A percentile compares a stretch with the other conserved stretches of the same genome.
Evolutionary conservation across 495 filamentous ascomycete species (phyloP).

Genomic region (Aspergillus steynii): DNA sequence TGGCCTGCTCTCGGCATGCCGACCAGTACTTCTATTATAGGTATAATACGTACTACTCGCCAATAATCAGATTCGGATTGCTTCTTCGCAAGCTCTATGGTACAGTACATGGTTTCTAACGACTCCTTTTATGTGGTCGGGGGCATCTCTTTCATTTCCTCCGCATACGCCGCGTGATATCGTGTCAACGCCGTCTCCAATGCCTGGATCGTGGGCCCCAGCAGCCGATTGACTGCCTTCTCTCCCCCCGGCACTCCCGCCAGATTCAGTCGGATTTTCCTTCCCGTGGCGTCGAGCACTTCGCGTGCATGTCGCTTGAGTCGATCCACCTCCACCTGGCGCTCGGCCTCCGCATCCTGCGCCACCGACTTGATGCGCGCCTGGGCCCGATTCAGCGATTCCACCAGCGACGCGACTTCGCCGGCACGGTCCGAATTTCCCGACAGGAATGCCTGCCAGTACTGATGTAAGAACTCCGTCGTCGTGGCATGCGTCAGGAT

Average conservation of each 20-base stretch:
- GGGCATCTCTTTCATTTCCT: constrained; percentile 49
- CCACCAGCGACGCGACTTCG: constrained; percentile 73
- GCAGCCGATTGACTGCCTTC: constrained; percentile 70
- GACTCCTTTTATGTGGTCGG: not conserved
- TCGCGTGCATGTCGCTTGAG: constrained; percentile 68
- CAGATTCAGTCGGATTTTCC: constrained; percentile 63
- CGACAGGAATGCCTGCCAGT: constrained; percentile 87
- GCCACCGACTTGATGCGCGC: constrained; percentile 84
- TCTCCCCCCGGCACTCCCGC: constrained; percentile 69
- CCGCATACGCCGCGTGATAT: constrained; percentile 64
- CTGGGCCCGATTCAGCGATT: constrained; percentile 71
- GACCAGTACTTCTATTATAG: constrained; percentile 22
- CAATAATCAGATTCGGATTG: constrained; percentile 3
- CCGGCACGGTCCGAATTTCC: constrained; percentile 73
- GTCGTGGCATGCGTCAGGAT: constrained; percentile 88
- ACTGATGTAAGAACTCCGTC: constrained; percentile 92
- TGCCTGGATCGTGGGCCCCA: constrained; percentile 68
- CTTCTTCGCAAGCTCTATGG: not conserved
- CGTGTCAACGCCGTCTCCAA: constrained; percentile 62
- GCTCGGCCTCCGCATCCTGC: constrained; percentile 72
- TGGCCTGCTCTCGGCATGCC: constrained; percentile 29
- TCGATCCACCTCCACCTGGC: constrained; percentile 56
- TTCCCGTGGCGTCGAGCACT: constrained; percentile 66
- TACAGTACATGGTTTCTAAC: constrained; percentile 5
- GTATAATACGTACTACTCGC: not conserved